phyloP scores from a whole-genome alignment of 1,284 basidiomycete genomes.

The Polyporus tsugae region DNA sequence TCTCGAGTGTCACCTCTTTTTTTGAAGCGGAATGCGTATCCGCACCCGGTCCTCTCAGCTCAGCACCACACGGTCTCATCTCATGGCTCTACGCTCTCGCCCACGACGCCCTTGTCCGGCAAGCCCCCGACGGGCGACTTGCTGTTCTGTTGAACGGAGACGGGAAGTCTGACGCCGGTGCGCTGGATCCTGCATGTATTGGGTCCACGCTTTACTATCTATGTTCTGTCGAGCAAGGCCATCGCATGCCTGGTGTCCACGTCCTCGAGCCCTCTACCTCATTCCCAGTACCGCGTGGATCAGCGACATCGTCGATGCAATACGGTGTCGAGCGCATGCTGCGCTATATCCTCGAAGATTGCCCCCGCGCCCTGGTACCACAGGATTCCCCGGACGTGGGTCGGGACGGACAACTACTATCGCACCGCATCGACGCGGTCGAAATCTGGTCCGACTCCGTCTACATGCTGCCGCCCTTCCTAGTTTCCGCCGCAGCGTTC shows the following conservation, averaged over 20 bases:
- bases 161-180: slow-evolving; percentile 33
- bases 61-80: slow-evolving; percentile 19
- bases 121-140: slow-evolving; percentile 35
- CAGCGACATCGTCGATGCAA: slow-evolving; percentile 15
- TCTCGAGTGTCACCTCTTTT: slow-evolving; percentile 32
- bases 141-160: slow-evolving; percentile 35
- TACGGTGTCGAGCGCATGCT: slow-evolving; percentile 34
- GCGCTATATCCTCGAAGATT: slow-evolving; percentile 30
- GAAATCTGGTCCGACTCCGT: slow-evolving; percentile 39
- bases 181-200: slow-evolving; percentile 35
- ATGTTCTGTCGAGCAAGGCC: neutral
- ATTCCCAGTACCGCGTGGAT: slow-evolving; percentile 17
- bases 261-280: neutral
- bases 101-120: slow-evolving; percentile 36
- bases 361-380: slow-evolving; percentile 29
- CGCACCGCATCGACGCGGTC: slow-evolving; percentile 35
- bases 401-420: slow-evolving; percentile 22
- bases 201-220: slow-evolving; percentile 9
- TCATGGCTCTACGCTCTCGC: slow-evolving; percentile 33
- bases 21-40: neutral
- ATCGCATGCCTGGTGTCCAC: neutral
- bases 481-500: slow-evolving; percentile 31
- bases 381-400: neutral
- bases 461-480: slow-evolving; percentile 40
- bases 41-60: neutral